Evolutionary conservation across 106 monocot genomes (phyloP).

Genomic region (Posidonia australis): DNA sequence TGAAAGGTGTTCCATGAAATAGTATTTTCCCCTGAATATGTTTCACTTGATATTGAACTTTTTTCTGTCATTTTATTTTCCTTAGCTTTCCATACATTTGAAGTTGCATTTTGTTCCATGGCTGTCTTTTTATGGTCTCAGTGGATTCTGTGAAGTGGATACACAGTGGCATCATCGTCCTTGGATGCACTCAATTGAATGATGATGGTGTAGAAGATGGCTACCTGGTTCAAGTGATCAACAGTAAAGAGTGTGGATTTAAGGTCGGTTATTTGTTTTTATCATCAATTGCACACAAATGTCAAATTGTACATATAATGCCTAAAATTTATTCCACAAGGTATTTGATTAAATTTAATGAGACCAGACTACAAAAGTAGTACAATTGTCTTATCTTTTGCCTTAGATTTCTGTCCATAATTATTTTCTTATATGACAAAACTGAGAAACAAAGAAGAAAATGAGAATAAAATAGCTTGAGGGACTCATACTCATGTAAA

Average conservation of each 20-base stretch:
- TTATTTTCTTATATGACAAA: not conserved
- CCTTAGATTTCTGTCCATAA: not conserved
- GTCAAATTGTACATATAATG: no score
- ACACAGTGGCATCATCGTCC: slow-evolving; percentile 54
- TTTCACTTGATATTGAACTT: not conserved
- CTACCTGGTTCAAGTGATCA: slow-evolving; percentile 73
- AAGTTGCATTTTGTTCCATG: not conserved
- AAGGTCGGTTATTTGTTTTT: slow-evolving; percentile 37
- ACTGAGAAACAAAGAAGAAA: no score
- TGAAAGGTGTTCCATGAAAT: no score
- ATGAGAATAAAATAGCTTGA: no score
- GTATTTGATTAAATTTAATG: not conserved
- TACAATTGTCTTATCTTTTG: not conserved
- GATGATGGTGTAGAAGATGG: slow-evolving; percentile 60
- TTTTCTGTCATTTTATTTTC: not conserved
- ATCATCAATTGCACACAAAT: not conserved
- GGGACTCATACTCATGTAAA: no score
- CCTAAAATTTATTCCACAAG: not conserved
- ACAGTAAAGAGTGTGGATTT: slow-evolving; percentile 23
- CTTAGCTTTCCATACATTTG: not conserved
- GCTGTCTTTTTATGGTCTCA: slow-evolving; percentile 7
- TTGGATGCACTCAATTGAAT: slow-evolving; percentile 60
- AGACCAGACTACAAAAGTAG: not conserved
- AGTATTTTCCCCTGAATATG: no score
- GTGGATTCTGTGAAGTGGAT: slow-evolving; percentile 90